These are phyloP conservation scores for Chaetomium olivaceum DNA, from an alignment of 2,329 filamentous ascomycete genomes.

Conservation along the genomic window DNA sequence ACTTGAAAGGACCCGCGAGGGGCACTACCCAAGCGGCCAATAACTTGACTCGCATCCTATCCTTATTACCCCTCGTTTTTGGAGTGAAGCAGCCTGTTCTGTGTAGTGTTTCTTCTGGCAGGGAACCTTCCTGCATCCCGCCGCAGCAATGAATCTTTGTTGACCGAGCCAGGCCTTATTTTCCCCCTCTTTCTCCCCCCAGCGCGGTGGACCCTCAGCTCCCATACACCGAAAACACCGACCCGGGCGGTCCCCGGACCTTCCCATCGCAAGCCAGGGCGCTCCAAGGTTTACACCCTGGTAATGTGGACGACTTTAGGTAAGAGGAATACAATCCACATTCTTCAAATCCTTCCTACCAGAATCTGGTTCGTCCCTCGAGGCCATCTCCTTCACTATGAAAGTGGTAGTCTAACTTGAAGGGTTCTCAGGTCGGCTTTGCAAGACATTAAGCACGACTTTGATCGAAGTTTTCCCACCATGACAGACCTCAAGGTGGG, in stretches of 20 bases:
- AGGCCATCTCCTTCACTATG: not conserved
- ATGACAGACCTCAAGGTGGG: not conserved
- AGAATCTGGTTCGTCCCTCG: not conserved
- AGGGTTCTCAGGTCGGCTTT: not conserved
- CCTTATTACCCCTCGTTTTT: not conserved
- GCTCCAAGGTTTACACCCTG: not conserved
- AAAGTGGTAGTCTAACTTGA: not conserved
- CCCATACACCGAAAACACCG: not conserved
- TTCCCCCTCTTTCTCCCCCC: not conserved
- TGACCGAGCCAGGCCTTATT: not conserved
- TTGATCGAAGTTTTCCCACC: not conserved
- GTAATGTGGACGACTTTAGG: not conserved
- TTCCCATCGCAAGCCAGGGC: not conserved
- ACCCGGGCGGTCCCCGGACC: not conserved
- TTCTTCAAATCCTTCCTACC: not conserved
- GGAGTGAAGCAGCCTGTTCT: not conserved
- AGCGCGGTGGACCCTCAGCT: not conserved
- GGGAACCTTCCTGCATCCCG: not conserved
- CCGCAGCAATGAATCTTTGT: not conserved
- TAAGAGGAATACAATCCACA: not conserved
- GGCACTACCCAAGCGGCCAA: constrained; percentile 2
- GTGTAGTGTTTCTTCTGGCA: not conserved
- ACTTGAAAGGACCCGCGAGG: not conserved
- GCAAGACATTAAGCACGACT: not conserved
- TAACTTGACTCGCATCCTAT: not conserved